Evolutionary conservation across 441 rosid species (phyloP).

Genomic region (Bruguiera hainesii): DNA sequence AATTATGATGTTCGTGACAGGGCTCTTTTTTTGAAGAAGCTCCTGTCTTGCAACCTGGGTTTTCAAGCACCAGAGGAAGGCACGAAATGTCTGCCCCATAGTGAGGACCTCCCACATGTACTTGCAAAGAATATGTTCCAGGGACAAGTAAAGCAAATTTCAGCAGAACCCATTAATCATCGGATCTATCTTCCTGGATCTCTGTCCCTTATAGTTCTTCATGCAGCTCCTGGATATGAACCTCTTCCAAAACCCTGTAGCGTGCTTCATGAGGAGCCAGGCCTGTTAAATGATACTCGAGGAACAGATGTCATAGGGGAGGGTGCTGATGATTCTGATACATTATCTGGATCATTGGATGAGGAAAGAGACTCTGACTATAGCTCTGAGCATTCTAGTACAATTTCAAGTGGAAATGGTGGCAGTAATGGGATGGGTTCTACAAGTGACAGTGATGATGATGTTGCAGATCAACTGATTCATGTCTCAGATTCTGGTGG

Average conservation of each 20-base stretch:
- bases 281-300: constrained; percentile 23
- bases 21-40: constrained; percentile 74
- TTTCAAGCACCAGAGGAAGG: constrained; percentile 39
- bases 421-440: constrained; percentile 41
- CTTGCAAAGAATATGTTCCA: constrained; percentile 59
- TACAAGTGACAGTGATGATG: constrained; percentile 39
- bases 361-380: constrained; percentile 71
- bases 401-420: constrained; percentile 40
- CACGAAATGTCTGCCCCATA: constrained; percentile 31
- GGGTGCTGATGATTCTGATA: constrained; percentile 39
- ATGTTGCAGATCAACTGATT: constrained; percentile 56
- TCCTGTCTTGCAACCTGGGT: constrained; percentile 39
- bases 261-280: constrained; percentile 43
- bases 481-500: constrained; percentile 58
- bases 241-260: constrained; percentile 95
- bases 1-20: constrained; percentile 93
- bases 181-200: constrained; percentile 97
- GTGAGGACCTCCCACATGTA: constrained; percentile 30
- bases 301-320: constrained; percentile 34
- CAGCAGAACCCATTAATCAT: constrained; percentile 41
- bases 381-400: constrained; percentile 52
- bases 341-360: constrained; percentile 55
- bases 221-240: constrained; percentile 98
- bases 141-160: constrained; percentile 39
- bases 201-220: constrained; percentile 94